phyloP scores from a whole-genome alignment of 1,284 basidiomycete genomes.

The Rhodotorula sp. region DNA sequence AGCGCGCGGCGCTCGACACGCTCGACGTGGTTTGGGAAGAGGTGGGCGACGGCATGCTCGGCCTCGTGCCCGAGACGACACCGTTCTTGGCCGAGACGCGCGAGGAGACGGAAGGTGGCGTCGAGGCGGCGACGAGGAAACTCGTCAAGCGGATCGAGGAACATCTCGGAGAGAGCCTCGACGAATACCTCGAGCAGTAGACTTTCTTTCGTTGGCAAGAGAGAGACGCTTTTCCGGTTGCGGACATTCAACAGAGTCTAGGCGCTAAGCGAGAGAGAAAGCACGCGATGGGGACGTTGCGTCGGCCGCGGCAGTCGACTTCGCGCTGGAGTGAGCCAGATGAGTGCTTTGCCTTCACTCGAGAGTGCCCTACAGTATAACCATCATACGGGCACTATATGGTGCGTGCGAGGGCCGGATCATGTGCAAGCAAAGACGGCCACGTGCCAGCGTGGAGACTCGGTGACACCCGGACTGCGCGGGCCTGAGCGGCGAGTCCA shows the following conservation, averaged over 20 bases:
- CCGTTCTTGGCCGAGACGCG: slow-evolving; percentile 79
- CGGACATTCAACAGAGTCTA: too few relatives aligned
- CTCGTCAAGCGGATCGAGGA: slow-evolving; percentile 45
- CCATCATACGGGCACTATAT: too few relatives aligned
- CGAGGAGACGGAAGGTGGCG: slow-evolving; percentile 75
- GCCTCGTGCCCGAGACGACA: slow-evolving; percentile 69
- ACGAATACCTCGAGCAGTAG: slow-evolving; percentile 19
- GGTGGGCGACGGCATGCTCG: slow-evolving; percentile 63
- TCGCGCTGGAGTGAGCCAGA: too few relatives aligned
- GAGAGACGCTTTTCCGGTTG: too few relatives aligned
- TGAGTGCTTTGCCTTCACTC: too few relatives aligned
- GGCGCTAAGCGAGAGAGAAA: too few relatives aligned
- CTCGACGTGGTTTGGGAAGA: slow-evolving; percentile 69
- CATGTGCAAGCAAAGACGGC: too few relatives aligned
- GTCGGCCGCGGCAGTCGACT: too few relatives aligned
- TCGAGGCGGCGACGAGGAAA: slow-evolving; percentile 62
- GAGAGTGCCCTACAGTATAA: too few relatives aligned
- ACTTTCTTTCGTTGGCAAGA: not conserved
- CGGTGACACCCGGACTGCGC: not conserved
- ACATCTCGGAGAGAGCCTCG: slow-evolving; percentile 34
- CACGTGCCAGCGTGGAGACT: not conserved
- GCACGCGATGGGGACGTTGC: too few relatives aligned
- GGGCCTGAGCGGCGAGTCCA: not conserved
- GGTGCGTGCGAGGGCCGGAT: too few relatives aligned
- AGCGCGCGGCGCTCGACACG: slow-evolving; percentile 68